phyloP scores from a whole-genome alignment of 805 yeast genomes.

The Nakazawaea anatomiae region DNA sequence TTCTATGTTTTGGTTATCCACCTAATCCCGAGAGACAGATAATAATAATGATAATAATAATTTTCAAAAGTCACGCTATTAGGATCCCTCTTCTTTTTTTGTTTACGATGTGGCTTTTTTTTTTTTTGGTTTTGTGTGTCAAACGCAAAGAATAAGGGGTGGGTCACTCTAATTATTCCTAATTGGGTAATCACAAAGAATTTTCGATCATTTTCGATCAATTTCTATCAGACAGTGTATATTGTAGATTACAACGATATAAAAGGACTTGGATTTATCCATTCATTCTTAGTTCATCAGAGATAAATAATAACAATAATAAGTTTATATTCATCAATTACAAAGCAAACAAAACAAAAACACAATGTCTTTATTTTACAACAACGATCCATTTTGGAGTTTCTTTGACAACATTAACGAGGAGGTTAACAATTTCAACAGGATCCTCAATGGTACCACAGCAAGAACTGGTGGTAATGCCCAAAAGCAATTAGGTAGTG shows the following conservation, averaged over 20 bases:
- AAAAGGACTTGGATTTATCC: background rate
- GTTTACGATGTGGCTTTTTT: too few relatives aligned
- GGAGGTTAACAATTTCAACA: slow-evolving; percentile 34
- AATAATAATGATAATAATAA: too few relatives aligned
- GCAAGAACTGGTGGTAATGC: background rate
- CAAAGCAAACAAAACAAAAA: background rate
- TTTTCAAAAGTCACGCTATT: too few relatives aligned
- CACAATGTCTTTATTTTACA: slow-evolving; percentile 12
- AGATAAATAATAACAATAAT: background rate
- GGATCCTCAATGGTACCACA: slow-evolving; percentile 20
- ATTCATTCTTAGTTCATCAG: background rate
- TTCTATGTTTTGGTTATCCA: too few relatives aligned
- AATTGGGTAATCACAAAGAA: slow-evolving; percentile 2
- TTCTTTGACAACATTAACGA: slow-evolving; percentile 37
- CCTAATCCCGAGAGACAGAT: too few relatives aligned
- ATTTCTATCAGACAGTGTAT: background rate
- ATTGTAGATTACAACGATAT: background rate
- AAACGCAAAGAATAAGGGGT: too few relatives aligned
- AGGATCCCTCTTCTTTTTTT: too few relatives aligned
- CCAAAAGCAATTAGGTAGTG: background rate
- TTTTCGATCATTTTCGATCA: background rate
- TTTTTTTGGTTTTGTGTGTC: too few relatives aligned
- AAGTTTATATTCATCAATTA: background rate
- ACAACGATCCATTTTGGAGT: slow-evolving; percentile 35
- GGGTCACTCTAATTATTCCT: background rate